Evolutionary conservation across 768 basidiomycete species (phyloP).

Genomic region (Tylopilus rubrobrunneus): DNA sequence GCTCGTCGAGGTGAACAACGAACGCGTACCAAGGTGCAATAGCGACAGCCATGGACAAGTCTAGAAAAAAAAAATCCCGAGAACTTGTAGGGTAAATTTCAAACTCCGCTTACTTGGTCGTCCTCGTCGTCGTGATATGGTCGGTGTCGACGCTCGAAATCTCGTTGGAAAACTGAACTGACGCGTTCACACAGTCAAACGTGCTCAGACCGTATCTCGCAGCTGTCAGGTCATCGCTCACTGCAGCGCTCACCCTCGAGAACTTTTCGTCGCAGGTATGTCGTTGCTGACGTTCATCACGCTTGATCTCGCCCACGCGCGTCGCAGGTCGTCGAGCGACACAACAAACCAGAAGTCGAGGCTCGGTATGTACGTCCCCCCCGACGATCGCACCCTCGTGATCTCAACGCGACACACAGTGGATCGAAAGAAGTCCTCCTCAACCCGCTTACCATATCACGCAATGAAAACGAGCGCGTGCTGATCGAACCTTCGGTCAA

Average conservation of each 20-base stretch:
- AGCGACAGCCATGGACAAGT: constrained; percentile 49
- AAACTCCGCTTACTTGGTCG: constrained; percentile 43
- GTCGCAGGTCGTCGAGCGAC: constrained; percentile 84
- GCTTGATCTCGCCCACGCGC: constrained; percentile 1
- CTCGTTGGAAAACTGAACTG: not conserved
- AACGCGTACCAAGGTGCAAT: constrained; percentile 62
- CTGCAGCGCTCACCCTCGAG: constrained; percentile 95
- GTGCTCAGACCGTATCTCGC: constrained; percentile 93
- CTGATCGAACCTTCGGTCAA: constrained; percentile 97
- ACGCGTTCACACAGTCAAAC: constrained; percentile 65
- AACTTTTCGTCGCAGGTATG: constrained; percentile 87
- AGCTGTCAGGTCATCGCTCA: constrained; percentile 92
- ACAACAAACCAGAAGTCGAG: constrained; percentile 97
- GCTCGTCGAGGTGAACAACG: not conserved
- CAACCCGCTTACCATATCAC: constrained; percentile 89
- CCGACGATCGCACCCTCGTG: not conserved
- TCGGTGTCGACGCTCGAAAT: constrained; percentile 32
- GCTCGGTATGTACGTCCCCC: constrained; percentile 52
- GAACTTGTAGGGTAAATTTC: constrained; percentile 11
- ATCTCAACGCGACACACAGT: constrained; percentile 38
- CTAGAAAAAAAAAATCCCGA: constrained; percentile 5
- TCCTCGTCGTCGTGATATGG: constrained; percentile 39
- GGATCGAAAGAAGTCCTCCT: constrained; percentile 92
- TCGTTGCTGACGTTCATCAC: constrained; percentile 8
- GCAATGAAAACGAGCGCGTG: constrained; percentile 96